Percentiles rank a stretch among this genome's conserved stretches.
Conservation (phyloP, 495 filamentous ascomycete species). For the Xylaria curta region DNA sequence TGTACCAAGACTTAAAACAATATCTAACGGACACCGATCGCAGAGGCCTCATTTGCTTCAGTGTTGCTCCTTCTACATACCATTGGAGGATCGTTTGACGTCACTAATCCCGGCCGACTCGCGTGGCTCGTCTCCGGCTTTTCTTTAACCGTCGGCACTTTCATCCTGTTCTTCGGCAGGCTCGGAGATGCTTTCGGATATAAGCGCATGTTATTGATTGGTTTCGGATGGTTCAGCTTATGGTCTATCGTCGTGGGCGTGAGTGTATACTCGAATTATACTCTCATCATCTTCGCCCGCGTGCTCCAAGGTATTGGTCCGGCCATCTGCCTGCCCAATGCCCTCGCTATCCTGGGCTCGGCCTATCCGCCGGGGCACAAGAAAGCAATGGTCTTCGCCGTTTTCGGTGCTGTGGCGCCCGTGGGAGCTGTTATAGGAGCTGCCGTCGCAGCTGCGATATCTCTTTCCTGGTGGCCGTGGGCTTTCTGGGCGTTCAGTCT, state of each 20-base stretch:
- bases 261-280: slow-evolving; percentile 42
- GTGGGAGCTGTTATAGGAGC: slow-evolving; percentile 60
- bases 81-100: slow-evolving; percentile 31
- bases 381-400: slow-evolving; percentile 65
- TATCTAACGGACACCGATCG: background rate
- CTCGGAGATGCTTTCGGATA: slow-evolving; percentile 64
- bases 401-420: slow-evolving; percentile 69
- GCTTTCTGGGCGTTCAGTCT: slow-evolving; percentile 63
- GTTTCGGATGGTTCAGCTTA: slow-evolving; percentile 59
- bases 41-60: slow-evolving; percentile 31
- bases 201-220: slow-evolving; percentile 58
- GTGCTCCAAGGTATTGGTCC: slow-evolving; percentile 68
- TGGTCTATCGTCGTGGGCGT: slow-evolving; percentile 57
- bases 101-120: slow-evolving; percentile 32
- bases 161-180: slow-evolving; percentile 63
- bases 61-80: slow-evolving; percentile 36
- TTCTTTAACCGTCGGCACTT: slow-evolving; percentile 64
- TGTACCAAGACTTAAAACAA: background rate
- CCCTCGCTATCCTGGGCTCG: slow-evolving; percentile 63
- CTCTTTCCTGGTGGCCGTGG: slow-evolving; percentile 69
- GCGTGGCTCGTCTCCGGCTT: slow-evolving; percentile 63
- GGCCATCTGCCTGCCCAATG: slow-evolving; percentile 67
- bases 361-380: slow-evolving; percentile 58
- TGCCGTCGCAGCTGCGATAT: slow-evolving; percentile 50
- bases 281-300: slow-evolving; percentile 63